phyloP scores from a whole-genome alignment of 208 protist genomes.

The Trypanosoma melophagium region DNA sequence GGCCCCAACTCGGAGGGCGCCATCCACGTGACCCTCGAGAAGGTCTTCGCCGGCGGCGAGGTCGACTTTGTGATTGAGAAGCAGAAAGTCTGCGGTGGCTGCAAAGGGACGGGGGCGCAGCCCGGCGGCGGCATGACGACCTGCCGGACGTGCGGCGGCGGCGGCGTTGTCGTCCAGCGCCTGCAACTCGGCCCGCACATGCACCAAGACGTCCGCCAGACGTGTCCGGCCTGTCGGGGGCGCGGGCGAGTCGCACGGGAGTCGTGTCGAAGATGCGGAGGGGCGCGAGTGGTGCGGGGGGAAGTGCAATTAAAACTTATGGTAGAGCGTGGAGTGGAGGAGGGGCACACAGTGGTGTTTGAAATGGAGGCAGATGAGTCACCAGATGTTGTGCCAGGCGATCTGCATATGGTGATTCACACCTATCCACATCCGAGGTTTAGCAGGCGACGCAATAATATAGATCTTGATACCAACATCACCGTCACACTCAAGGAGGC shows the following conservation, averaged over 20 bases:
- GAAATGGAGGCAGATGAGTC: slow-evolving; percentile 87
- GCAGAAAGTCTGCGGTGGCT: slow-evolving; percentile 82
- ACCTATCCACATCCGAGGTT: slow-evolving; percentile 74
- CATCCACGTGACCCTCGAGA: slow-evolving; percentile 83
- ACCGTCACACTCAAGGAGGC: slow-evolving; percentile 85
- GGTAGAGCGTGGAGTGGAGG: slow-evolving; percentile 68
- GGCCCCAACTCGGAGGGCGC: slow-evolving; percentile 77
- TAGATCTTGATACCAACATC: slow-evolving; percentile 85
- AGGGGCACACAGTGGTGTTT: slow-evolving; percentile 67
- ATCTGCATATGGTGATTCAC: slow-evolving; percentile 63
- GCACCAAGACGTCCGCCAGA: slow-evolving; percentile 69
- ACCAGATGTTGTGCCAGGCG: slow-evolving; percentile 77
- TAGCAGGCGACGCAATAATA: slow-evolving; percentile 51
- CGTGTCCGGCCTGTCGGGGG: slow-evolving; percentile 86
- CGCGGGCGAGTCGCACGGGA: slow-evolving; percentile 73
- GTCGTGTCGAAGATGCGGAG: slow-evolving; percentile 75
- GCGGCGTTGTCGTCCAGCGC: slow-evolving; percentile 63
- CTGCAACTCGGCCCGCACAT: slow-evolving; percentile 73
- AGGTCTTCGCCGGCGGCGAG: slow-evolving; percentile 92
- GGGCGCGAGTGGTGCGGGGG: slow-evolving; percentile 58
- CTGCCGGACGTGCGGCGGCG: slow-evolving; percentile 65
- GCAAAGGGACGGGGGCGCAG: slow-evolving; percentile 62
- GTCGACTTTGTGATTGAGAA: slow-evolving; percentile 75
- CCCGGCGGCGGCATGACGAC: slow-evolving; percentile 20
- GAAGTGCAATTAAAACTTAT: slow-evolving; percentile 51